Evolutionary conservation across 2,329 filamentous ascomycete genomes (phyloP).

Genomic region (Calonectria hawksworthii): DNA sequence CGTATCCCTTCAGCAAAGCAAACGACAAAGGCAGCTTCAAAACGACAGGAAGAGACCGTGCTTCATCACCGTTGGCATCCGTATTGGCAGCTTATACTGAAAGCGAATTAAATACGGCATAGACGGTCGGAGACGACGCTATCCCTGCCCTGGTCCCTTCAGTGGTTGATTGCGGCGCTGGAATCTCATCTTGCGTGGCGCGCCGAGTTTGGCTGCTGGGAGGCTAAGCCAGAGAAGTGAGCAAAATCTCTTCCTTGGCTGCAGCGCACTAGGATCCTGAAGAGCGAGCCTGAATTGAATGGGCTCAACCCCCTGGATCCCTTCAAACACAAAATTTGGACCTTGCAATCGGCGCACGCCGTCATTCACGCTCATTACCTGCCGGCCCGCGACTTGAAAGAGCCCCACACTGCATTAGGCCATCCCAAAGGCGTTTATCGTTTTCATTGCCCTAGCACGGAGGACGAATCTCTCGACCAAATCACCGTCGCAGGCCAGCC

Average conservation of each 20-base stretch:
- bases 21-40: conserved; percentile 8
- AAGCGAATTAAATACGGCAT: background rate
- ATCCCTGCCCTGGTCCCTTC: background rate
- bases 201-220: background rate
- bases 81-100: background rate
- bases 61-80: background rate
- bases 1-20: conserved; percentile 12
- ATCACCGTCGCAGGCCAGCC: background rate
- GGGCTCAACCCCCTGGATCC: background rate
- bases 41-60: conserved; percentile 9
- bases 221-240: conserved; percentile 1
- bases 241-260: background rate
- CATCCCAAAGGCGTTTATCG: background rate
- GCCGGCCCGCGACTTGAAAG: conserved; percentile 1
- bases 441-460: background rate
- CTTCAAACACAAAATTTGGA: background rate
- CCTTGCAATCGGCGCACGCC: background rate
- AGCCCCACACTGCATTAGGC: conserved; percentile 17
- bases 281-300: background rate
- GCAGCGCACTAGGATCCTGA: background rate
- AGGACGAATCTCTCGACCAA: background rate
- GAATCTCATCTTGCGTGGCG: conserved; percentile 12
- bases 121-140: background rate
- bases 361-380: conserved; percentile 12
- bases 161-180: background rate